A percentile compares a stretch with the other conserved stretches of the same genome.
Evolutionary conservation across 306 rosid genomes (phyloP).

Genomic region (Cucurbita moschata): DNA sequence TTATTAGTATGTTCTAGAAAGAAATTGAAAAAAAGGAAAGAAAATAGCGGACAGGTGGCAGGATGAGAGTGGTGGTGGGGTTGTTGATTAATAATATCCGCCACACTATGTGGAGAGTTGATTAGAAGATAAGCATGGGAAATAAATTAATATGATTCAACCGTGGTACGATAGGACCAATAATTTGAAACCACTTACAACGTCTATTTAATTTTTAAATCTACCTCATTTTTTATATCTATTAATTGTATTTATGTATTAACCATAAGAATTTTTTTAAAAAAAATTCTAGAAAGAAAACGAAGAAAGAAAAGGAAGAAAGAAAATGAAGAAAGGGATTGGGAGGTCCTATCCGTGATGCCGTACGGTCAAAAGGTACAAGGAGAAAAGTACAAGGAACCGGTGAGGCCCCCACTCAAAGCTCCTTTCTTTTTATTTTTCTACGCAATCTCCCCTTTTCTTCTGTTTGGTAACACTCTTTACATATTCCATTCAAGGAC

Average conservation of each 20-base stretch:
- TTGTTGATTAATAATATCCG: background rate
- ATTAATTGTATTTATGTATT: too few relatives aligned
- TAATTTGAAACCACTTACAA: background rate
- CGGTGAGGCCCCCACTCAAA: background rate
- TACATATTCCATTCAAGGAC: background rate
- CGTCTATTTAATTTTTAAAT: background rate
- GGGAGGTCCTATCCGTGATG: background rate
- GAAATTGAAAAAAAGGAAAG: background rate
- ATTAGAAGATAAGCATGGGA: background rate
- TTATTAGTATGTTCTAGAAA: background rate
- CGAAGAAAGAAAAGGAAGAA: background rate
- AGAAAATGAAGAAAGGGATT: background rate
- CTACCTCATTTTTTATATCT: background rate
- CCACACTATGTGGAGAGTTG: background rate
- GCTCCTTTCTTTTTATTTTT: background rate
- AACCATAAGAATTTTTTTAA: too few relatives aligned
- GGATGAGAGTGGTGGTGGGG: background rate
- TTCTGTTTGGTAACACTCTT: background rate
- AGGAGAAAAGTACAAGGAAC: background rate
- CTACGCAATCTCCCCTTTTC: too few relatives aligned
- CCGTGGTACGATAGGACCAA: background rate
- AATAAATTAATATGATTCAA: background rate
- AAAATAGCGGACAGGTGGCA: background rate
- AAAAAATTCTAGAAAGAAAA: too few relatives aligned
- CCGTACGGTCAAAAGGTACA: conserved; percentile 8